Evolutionary conservation across 2,329 filamentous ascomycete genomes (phyloP), one percentile per base, ranked within the genome.

Genomic region (Ilyonectria mors-panacis): DNA sequence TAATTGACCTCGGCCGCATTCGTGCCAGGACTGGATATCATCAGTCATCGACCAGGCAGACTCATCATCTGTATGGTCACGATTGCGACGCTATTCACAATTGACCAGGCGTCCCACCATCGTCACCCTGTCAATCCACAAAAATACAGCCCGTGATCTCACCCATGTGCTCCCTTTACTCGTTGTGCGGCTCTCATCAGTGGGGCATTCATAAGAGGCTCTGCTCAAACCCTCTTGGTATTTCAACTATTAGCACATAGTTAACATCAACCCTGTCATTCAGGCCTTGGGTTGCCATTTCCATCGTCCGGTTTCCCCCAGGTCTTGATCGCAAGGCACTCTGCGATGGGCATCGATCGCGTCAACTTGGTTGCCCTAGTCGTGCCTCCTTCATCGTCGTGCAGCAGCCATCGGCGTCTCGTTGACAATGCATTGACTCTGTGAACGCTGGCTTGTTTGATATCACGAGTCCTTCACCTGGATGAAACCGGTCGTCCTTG

Each of bases 161-260:
- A 57, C 51, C 60, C 65, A 70, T 70, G 50, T 56, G 45, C 63
- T 67, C 54, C 64, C 65, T 60, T 60, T 73, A 37, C 60, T 61
- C 74, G 67, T 65, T 57, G 59, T 71, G 67, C 70, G 65, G 72
- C 72, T 72, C 70, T 57, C 59, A 21, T 65, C 51, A 44, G 63
- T 54, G 58, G 63, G 63, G 54, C 64, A 48, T 35, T 59, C 42
- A 56, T 59, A 42, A 67, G 73, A 75, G 66, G 70, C 72, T 73
- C 62, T 75, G 67, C 56, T 51, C 47, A 58, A 61, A 57, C 54
- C 53, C 71, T 55, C 45, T 69, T 65, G 59, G 53, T 70, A 60
- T 47, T 50, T 56, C 67, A 68, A 60, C 50, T 56, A 75, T 75
- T 75, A 75, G 72, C 69, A 73, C 72, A 75, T 75, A 67, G 59